Evolutionary conservation across 495 filamentous ascomycete species (phyloP).

Genomic region (Cenococcum geophilum): DNA sequence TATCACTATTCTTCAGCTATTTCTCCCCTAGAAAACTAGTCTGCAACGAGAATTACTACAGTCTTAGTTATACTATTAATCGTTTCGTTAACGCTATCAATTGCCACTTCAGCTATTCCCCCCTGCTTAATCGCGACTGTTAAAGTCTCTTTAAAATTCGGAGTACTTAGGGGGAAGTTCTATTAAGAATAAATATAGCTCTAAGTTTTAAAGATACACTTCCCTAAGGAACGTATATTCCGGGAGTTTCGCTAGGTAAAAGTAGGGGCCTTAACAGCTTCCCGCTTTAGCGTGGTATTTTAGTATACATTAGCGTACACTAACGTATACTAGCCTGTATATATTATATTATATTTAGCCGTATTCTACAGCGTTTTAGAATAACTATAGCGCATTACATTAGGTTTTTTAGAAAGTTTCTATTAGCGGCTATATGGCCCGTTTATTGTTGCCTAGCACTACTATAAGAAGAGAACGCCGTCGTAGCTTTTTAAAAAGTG

Average conservation of each 20-base stretch:
- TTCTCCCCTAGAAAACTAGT: no score
- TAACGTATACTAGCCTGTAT: not conserved
- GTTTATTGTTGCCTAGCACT: no score
- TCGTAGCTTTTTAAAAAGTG: no score
- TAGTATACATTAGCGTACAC: not conserved
- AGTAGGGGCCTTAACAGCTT: not conserved
- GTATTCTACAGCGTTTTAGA: not conserved
- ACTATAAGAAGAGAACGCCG: no score
- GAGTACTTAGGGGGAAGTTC: not conserved
- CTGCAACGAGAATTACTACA: not conserved
- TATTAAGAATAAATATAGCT: not conserved
- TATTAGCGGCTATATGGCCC: no score
- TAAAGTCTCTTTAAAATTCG: no score
- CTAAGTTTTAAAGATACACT: not conserved
- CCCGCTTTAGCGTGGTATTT: not conserved
- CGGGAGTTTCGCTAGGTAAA: not conserved
- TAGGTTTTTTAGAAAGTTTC: no score
- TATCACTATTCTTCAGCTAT: no score
- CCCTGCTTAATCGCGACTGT: not conserved
- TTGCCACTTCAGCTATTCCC: not conserved
- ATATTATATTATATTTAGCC: not conserved
- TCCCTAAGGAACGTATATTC: not conserved
- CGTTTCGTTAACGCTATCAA: no score
- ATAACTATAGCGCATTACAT: not conserved
- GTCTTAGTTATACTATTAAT: not conserved